Conservation (phyloP, 306 rosid genomes). For the Quercus engelmannii region DNA sequence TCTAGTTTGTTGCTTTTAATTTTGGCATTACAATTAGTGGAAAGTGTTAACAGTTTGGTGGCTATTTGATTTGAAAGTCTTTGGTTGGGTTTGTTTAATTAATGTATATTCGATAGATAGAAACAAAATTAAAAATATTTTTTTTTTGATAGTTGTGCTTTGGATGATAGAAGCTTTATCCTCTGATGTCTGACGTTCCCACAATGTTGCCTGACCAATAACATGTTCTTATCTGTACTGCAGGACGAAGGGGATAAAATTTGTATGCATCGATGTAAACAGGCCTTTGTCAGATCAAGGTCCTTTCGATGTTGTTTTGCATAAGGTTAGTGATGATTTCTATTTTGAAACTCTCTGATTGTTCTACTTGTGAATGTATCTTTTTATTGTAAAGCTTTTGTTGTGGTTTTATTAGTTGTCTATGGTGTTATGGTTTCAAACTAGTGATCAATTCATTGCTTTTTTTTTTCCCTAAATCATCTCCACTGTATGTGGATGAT, state of each 20-base stretch:
- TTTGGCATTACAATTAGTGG: background rate
- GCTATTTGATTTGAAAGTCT: background rate
- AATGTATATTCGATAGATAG: background rate
- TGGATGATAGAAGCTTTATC: background rate
- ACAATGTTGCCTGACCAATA: background rate
- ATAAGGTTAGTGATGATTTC: slow-evolving; percentile 2
- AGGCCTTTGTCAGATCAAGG: slow-evolving; percentile 8
- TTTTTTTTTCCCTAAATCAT: background rate
- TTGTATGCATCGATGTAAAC: background rate
- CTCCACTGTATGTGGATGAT: background rate
- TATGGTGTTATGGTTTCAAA: background rate
- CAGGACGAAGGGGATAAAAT: background rate
- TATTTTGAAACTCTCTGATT: background rate
- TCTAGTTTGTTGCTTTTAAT: background rate
- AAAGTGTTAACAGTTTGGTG: background rate
- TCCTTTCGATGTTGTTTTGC: slow-evolving; percentile 6
- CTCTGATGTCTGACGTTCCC: background rate
- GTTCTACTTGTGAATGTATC: background rate
- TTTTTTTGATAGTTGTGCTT: background rate
- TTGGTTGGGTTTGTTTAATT: background rate
- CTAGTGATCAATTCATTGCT: background rate
- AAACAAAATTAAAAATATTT: background rate
- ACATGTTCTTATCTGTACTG: background rate
- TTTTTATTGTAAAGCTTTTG: background rate
- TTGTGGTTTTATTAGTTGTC: background rate